Evolutionary conservation across 768 basidiomycete species (phyloP), one percentile per base, ranked within the genome.

Genomic region (Crassisporium funariophilum): DNA sequence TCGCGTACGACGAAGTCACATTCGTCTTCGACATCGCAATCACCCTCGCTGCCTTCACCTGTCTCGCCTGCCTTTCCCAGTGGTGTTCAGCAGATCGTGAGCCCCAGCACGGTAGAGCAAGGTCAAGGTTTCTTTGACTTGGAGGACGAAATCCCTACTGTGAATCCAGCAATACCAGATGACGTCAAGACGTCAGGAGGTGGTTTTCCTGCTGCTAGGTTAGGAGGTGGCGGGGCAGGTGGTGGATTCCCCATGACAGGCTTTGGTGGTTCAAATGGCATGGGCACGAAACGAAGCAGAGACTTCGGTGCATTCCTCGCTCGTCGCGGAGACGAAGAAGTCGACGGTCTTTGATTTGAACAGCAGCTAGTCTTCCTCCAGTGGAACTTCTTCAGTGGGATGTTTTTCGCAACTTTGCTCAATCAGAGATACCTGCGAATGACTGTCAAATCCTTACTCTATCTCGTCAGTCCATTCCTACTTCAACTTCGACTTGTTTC

Each of bases 41-140:
- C 81, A 0, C 66, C 71, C 5, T 72, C 74, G 2, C 63, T 75
- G 2, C 65, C 75, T 1, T 74, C 77, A 4, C 74, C 76, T 0
- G 53, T 60, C 5, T 71, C 71, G 21, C 61, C 72, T 7, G 50
- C 66, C 12, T 70, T 67, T 58, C 53, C 56, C 22, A 51, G 20
- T 41, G 55, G 35, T 48, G 54, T 25, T 1, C 54, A 40, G 27
- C 52, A 47, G 51, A 50, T 61, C 54, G 60, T 52, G 25, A 66
- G 52, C 49, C 68, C 39, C 29, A 65, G 50, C 58, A 71, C 64
- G 25, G 53, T 61, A 46, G 61, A 63, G 40, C 65, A 63, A 9
- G 64, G 65, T 0, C 57, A 53, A 25, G 67, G 66, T 11, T 65
- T 65, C 44, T 75, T 74, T 41, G 71, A 73, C 36, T 58, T 63